These are phyloP conservation scores for Tetracladium maxilliforme DNA, from an alignment of 2,329 filamentous ascomycete species.

Conservation along the genomic window DNA sequence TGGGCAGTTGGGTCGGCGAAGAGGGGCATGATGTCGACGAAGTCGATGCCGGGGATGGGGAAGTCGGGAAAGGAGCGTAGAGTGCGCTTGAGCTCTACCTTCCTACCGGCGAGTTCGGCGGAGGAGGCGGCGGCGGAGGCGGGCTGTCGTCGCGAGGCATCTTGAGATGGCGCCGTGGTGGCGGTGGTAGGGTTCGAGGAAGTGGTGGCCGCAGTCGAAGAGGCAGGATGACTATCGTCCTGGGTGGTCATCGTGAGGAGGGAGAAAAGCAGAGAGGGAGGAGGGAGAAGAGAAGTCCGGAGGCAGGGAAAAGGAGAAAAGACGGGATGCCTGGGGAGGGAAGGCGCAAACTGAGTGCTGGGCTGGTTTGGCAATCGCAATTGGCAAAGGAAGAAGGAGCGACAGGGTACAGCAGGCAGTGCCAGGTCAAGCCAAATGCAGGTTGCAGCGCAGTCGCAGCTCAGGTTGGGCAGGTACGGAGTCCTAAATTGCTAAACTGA, in stretches of 20 bases:
- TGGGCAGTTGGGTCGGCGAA: conserved; percentile 70
- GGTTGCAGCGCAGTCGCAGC: no score
- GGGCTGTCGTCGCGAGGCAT: conserved; percentile 13
- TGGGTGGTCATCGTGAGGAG: conserved; percentile 14
- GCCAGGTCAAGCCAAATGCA: no score
- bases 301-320: conserved; percentile 4
- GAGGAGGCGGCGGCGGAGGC: conserved; percentile 13
- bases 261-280: conserved; percentile 8
- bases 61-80: conserved; percentile 87
- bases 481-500: no score
- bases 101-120: conserved; percentile 26
- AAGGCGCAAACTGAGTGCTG: no score
- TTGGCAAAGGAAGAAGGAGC: conserved; percentile 2
- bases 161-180: conserved; percentile 1
- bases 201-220: conserved; percentile 5
- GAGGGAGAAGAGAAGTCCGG: conserved; percentile 3
- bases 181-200: conserved; percentile 9
- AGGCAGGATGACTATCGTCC: no score
- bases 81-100: conserved; percentile 54
- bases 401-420: no score
- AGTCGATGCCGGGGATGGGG: conserved; percentile 80
- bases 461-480: no score
- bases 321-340: conserved; percentile 7
- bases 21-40: conserved; percentile 95
- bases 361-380: no score